These are phyloP conservation scores for Coemansia interrupta DNA, from an alignment of 192 early-diverging fungal genomes.

Conservation along the genomic window DNA sequence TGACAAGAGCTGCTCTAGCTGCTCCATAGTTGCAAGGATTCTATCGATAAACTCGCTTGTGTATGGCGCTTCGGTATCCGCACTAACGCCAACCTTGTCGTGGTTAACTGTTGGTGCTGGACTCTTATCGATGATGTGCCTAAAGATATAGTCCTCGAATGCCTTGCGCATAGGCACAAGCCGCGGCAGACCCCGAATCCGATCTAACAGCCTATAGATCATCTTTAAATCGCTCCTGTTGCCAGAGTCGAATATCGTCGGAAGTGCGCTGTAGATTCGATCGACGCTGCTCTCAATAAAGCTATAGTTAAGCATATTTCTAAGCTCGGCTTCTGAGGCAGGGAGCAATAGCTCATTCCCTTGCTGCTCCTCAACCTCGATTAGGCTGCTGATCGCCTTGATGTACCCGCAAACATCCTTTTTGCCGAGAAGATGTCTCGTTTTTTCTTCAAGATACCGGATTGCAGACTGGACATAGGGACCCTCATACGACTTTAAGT, in stretches of 20 bases:
- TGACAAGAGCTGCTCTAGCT: not conserved
- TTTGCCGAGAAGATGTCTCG: not conserved
- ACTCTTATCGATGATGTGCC: not conserved
- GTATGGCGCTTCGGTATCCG: not conserved
- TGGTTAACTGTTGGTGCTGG: not conserved
- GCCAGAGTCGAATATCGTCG: not conserved
- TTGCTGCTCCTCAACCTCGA: not conserved
- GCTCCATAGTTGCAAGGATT: not conserved
- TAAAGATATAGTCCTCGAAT: not conserved
- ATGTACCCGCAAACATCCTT: not conserved
- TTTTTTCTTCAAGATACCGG: not conserved
- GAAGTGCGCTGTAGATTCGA: not conserved
- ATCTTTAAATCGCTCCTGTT: not conserved
- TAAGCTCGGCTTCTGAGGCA: not conserved
- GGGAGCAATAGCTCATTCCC: not conserved
- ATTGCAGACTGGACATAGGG: not conserved
- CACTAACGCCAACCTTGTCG: not conserved
- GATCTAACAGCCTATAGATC: not conserved
- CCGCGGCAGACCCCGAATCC: not conserved
- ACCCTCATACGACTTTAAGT: not conserved
- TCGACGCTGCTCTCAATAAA: not conserved
- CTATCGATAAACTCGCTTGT: slow-evolving; percentile 6
- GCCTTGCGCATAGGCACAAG: not conserved
- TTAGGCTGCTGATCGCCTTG: not conserved
- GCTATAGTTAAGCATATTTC: not conserved